phyloP scores from a whole-genome alignment of 1,284 basidiomycete genomes.

The Trichosporon inkin region DNA sequence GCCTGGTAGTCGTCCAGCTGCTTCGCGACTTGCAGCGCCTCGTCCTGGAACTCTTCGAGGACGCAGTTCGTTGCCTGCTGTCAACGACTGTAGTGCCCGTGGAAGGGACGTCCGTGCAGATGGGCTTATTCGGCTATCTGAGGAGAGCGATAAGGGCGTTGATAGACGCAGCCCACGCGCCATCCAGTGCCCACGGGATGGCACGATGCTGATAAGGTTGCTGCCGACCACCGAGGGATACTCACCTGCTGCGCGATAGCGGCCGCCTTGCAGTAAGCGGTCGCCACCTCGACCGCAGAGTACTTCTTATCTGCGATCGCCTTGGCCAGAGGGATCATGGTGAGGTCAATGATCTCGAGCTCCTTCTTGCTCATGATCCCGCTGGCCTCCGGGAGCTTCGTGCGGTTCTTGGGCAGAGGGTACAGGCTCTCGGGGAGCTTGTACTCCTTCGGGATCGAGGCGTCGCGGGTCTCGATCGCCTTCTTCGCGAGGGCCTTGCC shows the following conservation, averaged over 20 bases:
- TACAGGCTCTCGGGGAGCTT: slow-evolving; percentile 15
- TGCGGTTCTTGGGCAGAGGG: slow-evolving; percentile 14
- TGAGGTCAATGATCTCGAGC: slow-evolving; percentile 32
- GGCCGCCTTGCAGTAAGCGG: slow-evolving; percentile 30
- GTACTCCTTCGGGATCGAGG: slow-evolving; percentile 18
- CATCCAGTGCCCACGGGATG: background rate
- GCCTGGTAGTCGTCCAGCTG: slow-evolving; percentile 59
- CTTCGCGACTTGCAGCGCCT: slow-evolving; percentile 57
- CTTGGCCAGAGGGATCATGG: slow-evolving; percentile 42
- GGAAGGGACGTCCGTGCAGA: background rate
- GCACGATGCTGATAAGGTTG: background rate
- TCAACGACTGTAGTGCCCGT: background rate
- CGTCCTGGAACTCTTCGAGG: slow-evolving; percentile 64
- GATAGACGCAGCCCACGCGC: no score
- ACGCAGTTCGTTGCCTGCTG: slow-evolving; percentile 58
- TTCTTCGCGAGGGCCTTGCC: slow-evolving; percentile 6
- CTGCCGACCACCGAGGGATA: slow-evolving; percentile 28
- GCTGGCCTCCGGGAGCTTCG: slow-evolving; percentile 11
- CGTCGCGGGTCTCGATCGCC: slow-evolving; percentile 18
- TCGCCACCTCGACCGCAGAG: slow-evolving; percentile 27
- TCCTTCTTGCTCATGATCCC: slow-evolving; percentile 25
- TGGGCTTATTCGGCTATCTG: background rate
- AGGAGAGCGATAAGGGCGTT: no score
- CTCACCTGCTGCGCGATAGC: slow-evolving; percentile 47
- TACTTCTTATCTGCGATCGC: slow-evolving; percentile 31